Percentiles rank a stretch among this genome's conserved stretches.
phyloP scores from a whole-genome alignment of 1,284 basidiomycete species.

The Vanrija humicola region DNA sequence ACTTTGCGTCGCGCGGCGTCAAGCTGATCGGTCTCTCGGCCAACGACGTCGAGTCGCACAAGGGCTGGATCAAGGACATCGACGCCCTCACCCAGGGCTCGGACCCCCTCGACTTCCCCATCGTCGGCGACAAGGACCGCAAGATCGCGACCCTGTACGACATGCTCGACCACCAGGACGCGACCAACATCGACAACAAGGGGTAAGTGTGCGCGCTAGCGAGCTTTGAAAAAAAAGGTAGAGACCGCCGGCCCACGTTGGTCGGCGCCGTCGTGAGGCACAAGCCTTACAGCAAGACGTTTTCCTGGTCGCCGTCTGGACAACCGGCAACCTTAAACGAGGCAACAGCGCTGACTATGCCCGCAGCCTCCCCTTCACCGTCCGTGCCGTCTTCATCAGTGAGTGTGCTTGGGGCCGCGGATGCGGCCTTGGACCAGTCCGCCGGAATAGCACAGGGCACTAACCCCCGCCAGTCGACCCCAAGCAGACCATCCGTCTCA shows the following conservation, averaged over 20 bases:
- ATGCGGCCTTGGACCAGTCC: no score
- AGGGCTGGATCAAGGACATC: slow-evolving; percentile 89
- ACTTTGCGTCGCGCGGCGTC: slow-evolving; percentile 82
- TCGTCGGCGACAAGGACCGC: slow-evolving; percentile 89
- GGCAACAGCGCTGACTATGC: not conserved
- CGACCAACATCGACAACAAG: slow-evolving; percentile 87
- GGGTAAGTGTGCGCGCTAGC: slow-evolving; percentile 48
- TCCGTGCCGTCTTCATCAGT: slow-evolving; percentile 87
- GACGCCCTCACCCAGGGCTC: slow-evolving; percentile 62
- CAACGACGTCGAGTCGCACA: slow-evolving; percentile 81
- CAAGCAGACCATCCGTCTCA: slow-evolving; percentile 84
- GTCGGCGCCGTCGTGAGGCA: no score
- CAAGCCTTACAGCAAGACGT: not conserved
- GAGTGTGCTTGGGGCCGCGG: not conserved
- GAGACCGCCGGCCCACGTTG: not conserved
- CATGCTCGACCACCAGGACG: slow-evolving; percentile 89
- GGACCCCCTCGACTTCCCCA: slow-evolving; percentile 78
- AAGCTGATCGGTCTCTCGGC: slow-evolving; percentile 89
- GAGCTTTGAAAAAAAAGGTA: no score
- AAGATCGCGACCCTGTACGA: slow-evolving; percentile 65
- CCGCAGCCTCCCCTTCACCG: slow-evolving; percentile 57
- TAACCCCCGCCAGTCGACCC: slow-evolving; percentile 59
- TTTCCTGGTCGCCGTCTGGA: not conserved
- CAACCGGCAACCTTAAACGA: not conserved
- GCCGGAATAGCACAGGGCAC: not conserved